Percentiles rank a stretch among this genome's conserved stretches.
Conservation (phyloP, 2,329 filamentous ascomycete species). For the Periglandula ipomoeae region DNA sequence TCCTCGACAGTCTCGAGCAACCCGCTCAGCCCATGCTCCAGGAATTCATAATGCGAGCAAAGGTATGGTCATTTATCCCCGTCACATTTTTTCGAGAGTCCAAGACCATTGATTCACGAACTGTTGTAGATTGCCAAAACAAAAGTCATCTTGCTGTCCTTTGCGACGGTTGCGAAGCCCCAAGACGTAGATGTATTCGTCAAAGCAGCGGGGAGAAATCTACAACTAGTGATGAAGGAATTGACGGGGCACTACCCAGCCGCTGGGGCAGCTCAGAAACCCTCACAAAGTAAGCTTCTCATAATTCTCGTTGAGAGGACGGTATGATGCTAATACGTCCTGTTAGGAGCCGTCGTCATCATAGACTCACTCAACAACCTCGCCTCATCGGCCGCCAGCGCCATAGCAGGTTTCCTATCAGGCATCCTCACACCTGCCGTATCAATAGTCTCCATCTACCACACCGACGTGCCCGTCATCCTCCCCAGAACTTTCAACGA, state of each 20-base stretch:
- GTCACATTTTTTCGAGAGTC: not conserved
- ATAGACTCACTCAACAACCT: constrained; percentile 73
- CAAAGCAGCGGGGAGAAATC: constrained; percentile 48
- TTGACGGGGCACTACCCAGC: constrained; percentile 42
- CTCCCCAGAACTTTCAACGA: constrained; percentile 34
- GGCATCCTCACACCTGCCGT: constrained; percentile 55
- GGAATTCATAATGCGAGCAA: constrained; percentile 69
- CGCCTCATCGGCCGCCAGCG: constrained; percentile 40
- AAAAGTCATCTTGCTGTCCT: constrained; percentile 68
- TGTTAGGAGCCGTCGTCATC: constrained; percentile 60
- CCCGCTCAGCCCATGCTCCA: constrained; percentile 58
- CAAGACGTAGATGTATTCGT: constrained; percentile 59
- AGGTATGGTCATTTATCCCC: constrained; percentile 35
- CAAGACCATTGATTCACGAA: not conserved
- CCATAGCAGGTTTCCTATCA: constrained; percentile 60
- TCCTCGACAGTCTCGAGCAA: constrained; percentile 81
- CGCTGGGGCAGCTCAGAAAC: constrained; percentile 27
- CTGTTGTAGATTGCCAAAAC: constrained; percentile 45
- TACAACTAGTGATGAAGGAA: constrained; percentile 48
- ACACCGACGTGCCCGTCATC: constrained; percentile 63
- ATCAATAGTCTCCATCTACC: constrained; percentile 72
- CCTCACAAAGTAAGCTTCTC: constrained; percentile 32
- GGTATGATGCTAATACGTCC: not conserved
- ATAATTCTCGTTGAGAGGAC: not conserved
- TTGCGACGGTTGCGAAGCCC: constrained; percentile 60